Evolutionary conservation across 2,329 filamentous ascomycete genomes (phyloP).

Genomic region (Sarocladiaceae sp.): DNA sequence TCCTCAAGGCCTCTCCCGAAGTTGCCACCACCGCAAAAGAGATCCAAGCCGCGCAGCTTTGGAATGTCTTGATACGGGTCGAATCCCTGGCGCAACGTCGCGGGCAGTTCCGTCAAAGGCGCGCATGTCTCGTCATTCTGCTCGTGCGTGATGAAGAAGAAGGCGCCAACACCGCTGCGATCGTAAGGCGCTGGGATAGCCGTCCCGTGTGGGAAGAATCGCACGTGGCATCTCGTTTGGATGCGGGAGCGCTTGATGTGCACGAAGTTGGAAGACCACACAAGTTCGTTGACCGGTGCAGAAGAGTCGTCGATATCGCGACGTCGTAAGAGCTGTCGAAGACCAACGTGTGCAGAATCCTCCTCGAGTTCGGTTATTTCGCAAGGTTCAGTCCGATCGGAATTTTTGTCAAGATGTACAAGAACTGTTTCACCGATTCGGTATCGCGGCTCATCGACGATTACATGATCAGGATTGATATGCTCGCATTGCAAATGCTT

Average conservation of each 20-base stretch:
- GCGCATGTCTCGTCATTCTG: constrained; percentile 7
- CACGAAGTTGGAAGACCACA: constrained; percentile 46
- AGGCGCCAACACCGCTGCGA: constrained; percentile 59
- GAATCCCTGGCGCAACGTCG: constrained; percentile 49
- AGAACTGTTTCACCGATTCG: constrained; percentile 58
- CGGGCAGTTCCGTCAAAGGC: constrained; percentile 31
- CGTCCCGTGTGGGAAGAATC: constrained; percentile 43
- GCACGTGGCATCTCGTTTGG: constrained; percentile 53
- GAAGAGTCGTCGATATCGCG: constrained; percentile 29
- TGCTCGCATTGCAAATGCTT: constrained; percentile 52
- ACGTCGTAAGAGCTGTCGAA: constrained; percentile 49
- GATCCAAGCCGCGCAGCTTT: constrained; percentile 58
- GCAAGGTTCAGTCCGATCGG: constrained; percentile 51
- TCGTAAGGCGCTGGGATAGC: constrained; percentile 60
- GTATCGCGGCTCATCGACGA: constrained; percentile 23
- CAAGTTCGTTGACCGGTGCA: constrained; percentile 49
- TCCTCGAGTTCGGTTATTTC: constrained; percentile 41
- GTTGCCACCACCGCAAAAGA: constrained; percentile 76
- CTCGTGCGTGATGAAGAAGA: constrained; percentile 57
- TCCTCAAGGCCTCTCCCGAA: constrained; percentile 75
- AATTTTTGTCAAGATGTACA: constrained; percentile 23
- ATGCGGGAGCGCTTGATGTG: constrained; percentile 37
- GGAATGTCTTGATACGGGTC: constrained; percentile 33
- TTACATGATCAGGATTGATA: constrained; percentile 12
- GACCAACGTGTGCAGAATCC: constrained; percentile 13